Base-by-base conservation (phyloP, 192 early-diverging fungal species). In the Dissophora ornata region DNA sequence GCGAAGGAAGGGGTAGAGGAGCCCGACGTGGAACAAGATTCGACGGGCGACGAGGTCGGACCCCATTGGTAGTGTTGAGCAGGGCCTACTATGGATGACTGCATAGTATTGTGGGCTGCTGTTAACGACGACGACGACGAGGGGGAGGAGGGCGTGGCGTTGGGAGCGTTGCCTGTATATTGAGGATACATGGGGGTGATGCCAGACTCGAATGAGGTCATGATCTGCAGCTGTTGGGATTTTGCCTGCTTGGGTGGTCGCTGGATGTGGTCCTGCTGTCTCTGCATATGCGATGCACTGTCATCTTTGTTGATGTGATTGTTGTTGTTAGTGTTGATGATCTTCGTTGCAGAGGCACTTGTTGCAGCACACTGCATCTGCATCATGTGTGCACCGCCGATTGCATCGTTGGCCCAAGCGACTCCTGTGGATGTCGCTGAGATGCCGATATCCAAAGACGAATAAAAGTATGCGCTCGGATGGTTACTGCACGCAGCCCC, bases 1-100 rank as follows among this genome's bases (percentile, higher is more conserved):
- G 57, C 52, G 29, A 77, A 77, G 1, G 71, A 67, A 33, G 71
- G 65, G 6, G 73, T 62, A 13, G 73, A 67, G 9, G 57, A 49
- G 4, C 58, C 73, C 3, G 73, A 77, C 26, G n/a, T 46, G 65
- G 57, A 52, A 24, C 46, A 53, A 10, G 57, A 57, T 10, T 77
- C 73, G 29, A 77, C 47, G 12, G 73, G 73, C 1, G 73, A 75
- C 6, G 63, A 33, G 1, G 38, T 19, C 48, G 58, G 8, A 18
- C 58, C 53, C 52, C 57, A 56, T 25, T 42, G 36, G 18, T 29
- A 19, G 19, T 46, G 50, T 13, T 61, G 51, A 30, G 38, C 12
- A 44, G 36, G 40, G 21, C 13, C 21, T 36, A 11, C 16, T 4
- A 33, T 11, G 4, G 57, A 22, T 2, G 44, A 22, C 29, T 60